phyloP scores from a whole-genome alignment of 495 filamentous ascomycete species.

The Talaromyces thailandensis region DNA sequence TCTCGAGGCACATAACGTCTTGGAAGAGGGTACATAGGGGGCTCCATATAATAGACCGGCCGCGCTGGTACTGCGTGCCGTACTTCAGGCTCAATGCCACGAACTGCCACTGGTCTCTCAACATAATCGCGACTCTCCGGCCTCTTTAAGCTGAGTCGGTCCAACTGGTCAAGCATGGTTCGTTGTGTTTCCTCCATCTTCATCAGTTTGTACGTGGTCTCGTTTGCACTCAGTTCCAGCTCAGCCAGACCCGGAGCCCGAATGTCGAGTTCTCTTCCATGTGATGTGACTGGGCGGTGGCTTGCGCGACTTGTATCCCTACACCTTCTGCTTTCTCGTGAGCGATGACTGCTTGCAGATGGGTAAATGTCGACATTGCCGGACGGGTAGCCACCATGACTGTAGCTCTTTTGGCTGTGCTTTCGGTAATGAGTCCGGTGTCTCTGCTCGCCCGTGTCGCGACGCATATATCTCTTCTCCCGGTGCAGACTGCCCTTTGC shows the following conservation, averaged over 20 bases:
- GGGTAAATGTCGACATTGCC: not conserved
- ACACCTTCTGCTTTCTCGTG: not conserved
- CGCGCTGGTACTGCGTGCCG: not conserved
- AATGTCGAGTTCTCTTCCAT: not conserved
- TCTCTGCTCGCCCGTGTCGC: not conserved
- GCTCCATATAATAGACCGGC: not conserved
- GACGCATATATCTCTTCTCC: not conserved
- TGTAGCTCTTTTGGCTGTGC: not conserved
- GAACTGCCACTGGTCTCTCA: not conserved
- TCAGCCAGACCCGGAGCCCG: not conserved
- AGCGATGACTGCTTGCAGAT: not conserved
- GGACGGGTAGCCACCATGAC: not conserved
- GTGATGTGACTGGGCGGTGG: not conserved
- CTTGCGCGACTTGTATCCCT: not conserved
- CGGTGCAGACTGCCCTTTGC: not conserved
- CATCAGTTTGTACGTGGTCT: not conserved
- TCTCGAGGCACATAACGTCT: constrained; percentile 2
- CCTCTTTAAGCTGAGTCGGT: not conserved
- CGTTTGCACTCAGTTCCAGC: not conserved
- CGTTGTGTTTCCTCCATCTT: not conserved
- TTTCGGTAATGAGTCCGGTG: not conserved
- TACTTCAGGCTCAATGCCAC: not conserved
- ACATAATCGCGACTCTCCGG: not conserved
- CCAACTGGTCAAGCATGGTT: not conserved
- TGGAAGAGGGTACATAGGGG: not conserved